phyloP scores from a whole-genome alignment of 1,284 basidiomycete genomes.

The Boletus smithii region DNA sequence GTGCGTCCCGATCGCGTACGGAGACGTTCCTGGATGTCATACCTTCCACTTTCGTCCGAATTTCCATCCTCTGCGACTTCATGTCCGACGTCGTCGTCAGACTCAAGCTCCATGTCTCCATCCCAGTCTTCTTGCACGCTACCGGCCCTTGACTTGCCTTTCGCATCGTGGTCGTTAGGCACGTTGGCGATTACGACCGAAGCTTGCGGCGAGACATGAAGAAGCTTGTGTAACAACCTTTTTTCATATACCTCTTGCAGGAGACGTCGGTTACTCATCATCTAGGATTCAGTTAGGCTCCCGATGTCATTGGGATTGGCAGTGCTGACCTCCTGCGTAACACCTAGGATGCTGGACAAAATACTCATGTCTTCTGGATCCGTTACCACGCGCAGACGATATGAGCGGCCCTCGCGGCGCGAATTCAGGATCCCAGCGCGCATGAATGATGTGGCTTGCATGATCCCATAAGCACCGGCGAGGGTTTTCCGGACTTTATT shows the following conservation, averaged over 20 bases:
- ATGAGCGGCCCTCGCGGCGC: constrained; percentile 45
- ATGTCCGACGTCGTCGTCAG: constrained; percentile 17
- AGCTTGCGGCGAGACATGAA: constrained; percentile 46
- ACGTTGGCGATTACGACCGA: constrained; percentile 24
- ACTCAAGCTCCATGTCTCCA: constrained; percentile 34
- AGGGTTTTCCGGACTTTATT: constrained; percentile 79
- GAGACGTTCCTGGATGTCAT: constrained; percentile 27
- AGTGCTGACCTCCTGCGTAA: constrained; percentile 72
- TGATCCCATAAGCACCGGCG: constrained; percentile 82
- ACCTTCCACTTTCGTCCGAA: constrained; percentile 28
- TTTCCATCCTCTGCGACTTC: constrained; percentile 9
- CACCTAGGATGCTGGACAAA: constrained; percentile 74
- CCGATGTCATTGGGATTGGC: background rate
- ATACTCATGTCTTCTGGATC: constrained; percentile 75
- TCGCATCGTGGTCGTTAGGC: constrained; percentile 11
- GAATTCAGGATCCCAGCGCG: constrained; percentile 57
- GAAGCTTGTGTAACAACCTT: constrained; percentile 55
- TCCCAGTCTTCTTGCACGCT: constrained; percentile 39
- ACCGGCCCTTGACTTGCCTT: constrained; percentile 12
- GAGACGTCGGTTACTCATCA: constrained; percentile 65
- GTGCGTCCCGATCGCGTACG: background rate
- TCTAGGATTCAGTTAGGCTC: constrained; percentile 40
- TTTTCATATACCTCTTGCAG: constrained; percentile 70
- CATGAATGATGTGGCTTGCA: constrained; percentile 66
- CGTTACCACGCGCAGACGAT: constrained; percentile 44